These are phyloP conservation scores for Neocucurbitaria cava DNA, from an alignment of 2,329 filamentous ascomycete species.

Conservation along the genomic window DNA sequence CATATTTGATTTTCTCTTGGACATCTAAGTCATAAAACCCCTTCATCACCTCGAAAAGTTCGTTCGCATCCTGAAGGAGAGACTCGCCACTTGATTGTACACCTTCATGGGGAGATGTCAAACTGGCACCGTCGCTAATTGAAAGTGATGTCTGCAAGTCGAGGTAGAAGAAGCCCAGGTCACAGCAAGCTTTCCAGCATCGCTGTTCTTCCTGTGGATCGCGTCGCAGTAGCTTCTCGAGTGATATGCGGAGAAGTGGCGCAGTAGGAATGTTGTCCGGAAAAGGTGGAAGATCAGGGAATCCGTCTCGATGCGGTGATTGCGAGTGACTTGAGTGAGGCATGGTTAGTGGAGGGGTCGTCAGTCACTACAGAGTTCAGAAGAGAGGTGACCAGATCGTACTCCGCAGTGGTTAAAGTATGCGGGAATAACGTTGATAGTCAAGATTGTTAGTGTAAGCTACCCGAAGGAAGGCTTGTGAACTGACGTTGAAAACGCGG, in stretches of 20 bases:
- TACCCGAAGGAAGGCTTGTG: not conserved
- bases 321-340: constrained; percentile 29
- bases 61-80: constrained; percentile 54
- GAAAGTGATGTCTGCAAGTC: constrained; percentile 48
- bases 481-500: constrained; percentile 20
- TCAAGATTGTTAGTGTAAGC: not conserved
- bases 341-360: constrained; percentile 12
- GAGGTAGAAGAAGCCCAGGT: constrained; percentile 66
- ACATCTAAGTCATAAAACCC: constrained; percentile 57
- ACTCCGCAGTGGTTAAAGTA: not conserved
- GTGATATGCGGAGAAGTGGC: constrained; percentile 51
- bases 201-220: constrained; percentile 46
- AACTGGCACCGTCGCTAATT: not conserved
- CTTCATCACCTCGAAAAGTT: constrained; percentile 56
- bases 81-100: constrained; percentile 42
- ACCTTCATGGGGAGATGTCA: not conserved
- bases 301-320: constrained; percentile 22
- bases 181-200: constrained; percentile 52
- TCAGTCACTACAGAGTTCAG: not conserved
- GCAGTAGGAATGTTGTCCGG: constrained; percentile 50
- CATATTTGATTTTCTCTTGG: constrained; percentile 63
- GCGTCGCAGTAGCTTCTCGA: constrained; percentile 46
- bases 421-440: not conserved
- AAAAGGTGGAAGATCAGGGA: constrained; percentile 50
- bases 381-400: not conserved